These are phyloP conservation scores for Luffa aegyptiaca DNA, from an alignment of 306 rosid genomes.

Conservation along the genomic window DNA sequence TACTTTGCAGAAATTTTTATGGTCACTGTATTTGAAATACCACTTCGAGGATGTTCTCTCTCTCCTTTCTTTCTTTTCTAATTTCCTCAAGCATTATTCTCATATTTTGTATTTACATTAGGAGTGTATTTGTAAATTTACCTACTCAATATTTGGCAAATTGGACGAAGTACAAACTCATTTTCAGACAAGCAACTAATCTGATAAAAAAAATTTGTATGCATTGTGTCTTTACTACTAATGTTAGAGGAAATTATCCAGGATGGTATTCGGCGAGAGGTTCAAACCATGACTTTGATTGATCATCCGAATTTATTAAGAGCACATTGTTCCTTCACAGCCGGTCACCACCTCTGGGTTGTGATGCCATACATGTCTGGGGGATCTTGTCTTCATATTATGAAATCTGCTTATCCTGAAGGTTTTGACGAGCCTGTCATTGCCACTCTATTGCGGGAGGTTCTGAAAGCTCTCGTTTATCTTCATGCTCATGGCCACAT, in stretches of 20 bases:
- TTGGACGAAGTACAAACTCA: background rate
- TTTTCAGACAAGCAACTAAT: background rate
- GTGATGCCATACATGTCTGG: constrained; percentile 97
- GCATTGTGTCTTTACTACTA: background rate
- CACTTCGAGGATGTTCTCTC: background rate
- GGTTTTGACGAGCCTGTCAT: constrained; percentile 85
- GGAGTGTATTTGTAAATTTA: background rate
- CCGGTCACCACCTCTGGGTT: constrained; percentile 82
- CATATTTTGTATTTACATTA: background rate
- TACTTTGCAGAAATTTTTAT: background rate
- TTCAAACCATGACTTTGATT: constrained; percentile 78
- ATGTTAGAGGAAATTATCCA: constrained; percentile 26
- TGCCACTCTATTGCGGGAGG: constrained; percentile 61
- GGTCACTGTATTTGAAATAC: background rate
- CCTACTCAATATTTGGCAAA: background rate
- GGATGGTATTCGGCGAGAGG: constrained; percentile 85
- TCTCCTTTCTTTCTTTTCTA: background rate
- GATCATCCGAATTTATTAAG: constrained; percentile 71
- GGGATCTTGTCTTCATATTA: constrained; percentile 87
- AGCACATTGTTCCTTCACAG: constrained; percentile 80
- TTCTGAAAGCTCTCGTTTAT: constrained; percentile 75
- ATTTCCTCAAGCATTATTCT: background rate
- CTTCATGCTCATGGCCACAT: constrained; percentile 85
- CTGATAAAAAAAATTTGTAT: background rate
- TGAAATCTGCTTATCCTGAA: constrained; percentile 69